Conservation (phyloP, 1,284 basidiomycete genomes). For the Pseudozyma thailandica region DNA sequence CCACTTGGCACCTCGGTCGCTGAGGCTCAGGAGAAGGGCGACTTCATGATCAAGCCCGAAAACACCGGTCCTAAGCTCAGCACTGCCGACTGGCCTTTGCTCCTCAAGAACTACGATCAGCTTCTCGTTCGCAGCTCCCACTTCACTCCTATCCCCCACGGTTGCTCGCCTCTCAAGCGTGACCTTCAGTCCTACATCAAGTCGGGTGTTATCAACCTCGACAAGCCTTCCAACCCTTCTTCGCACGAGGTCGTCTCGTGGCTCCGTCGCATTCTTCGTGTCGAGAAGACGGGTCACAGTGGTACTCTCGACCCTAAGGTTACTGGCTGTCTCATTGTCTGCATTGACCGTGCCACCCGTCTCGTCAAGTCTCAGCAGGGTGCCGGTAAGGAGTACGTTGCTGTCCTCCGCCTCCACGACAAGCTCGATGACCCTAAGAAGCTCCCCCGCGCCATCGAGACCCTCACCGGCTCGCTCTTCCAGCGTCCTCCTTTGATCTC, state of each 20-base stretch:
- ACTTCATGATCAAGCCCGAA: constrained; percentile 70
- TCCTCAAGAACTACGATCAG: constrained; percentile 90
- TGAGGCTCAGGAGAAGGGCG: constrained; percentile 57
- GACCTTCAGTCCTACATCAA: constrained; percentile 91
- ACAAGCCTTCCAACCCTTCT: constrained; percentile 99
- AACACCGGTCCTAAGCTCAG: constrained; percentile 72
- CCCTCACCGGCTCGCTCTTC: constrained; percentile 96
- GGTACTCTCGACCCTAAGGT: constrained; percentile 99
- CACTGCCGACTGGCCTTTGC: constrained; percentile 95
- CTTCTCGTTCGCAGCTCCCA: constrained; percentile 91
- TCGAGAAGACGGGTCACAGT: constrained; percentile 98
- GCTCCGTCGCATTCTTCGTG: constrained; percentile 92
- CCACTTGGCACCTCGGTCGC: constrained; percentile 49
- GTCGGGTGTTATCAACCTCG: constrained; percentile 98
- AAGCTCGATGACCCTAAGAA: constrained; percentile 82
- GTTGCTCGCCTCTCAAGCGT: constrained; percentile 88
- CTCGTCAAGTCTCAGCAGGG: constrained; percentile 99
- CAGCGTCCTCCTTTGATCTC: constrained; percentile 99
- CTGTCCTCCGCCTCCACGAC: constrained; percentile 91
- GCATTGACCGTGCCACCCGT: constrained; percentile 98
- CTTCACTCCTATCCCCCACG: constrained; percentile 97
- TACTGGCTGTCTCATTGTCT: constrained; percentile 97
- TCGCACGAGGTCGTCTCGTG: constrained; percentile 99
- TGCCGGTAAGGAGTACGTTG: constrained; percentile 99
- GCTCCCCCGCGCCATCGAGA: constrained; percentile 92